A percentile compares a stretch with the other conserved stretches of the same genome.
Evolutionary conservation across 2,329 filamentous ascomycete species (phyloP).

Genomic region (Pezicula carpinea): DNA sequence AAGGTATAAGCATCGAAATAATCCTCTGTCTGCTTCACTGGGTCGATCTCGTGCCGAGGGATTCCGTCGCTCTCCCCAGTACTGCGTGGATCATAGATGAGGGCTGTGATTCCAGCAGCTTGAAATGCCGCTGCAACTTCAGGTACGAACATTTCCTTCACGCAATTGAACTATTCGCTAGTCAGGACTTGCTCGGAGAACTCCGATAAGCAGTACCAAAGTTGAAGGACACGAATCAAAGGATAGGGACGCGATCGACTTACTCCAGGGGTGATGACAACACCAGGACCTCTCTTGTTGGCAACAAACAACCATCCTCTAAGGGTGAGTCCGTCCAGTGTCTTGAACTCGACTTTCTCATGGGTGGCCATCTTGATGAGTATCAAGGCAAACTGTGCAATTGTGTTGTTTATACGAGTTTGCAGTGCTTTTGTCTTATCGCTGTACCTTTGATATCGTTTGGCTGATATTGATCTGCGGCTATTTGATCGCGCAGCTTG

Average conservation of each 20-base stretch:
- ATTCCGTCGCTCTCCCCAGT: slow-evolving; percentile 27
- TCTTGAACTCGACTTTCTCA: slow-evolving; percentile 33
- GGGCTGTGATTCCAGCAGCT: slow-evolving; percentile 27
- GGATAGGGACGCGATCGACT: not conserved
- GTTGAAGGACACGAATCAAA: not conserved
- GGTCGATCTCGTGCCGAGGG: slow-evolving; percentile 28
- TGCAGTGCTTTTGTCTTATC: not conserved
- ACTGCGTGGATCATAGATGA: slow-evolving; percentile 30
- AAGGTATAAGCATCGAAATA: slow-evolving; percentile 33
- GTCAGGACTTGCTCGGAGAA: not conserved
- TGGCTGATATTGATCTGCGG: no score
- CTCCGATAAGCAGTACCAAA: not conserved
- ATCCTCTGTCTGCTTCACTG: slow-evolving; percentile 27
- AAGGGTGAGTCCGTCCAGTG: slow-evolving; percentile 33
- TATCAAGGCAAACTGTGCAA: not conserved
- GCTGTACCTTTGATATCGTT: no score
- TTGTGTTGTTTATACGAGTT: not conserved
- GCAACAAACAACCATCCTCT: slow-evolving; percentile 32
- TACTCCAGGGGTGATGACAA: slow-evolving; percentile 14
- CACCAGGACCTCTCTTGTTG: slow-evolving; percentile 7
- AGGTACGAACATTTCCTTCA: slow-evolving; percentile 8
- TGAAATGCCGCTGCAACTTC: slow-evolving; percentile 12
- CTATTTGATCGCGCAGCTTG: no score
- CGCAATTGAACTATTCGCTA: slow-evolving; percentile 8
- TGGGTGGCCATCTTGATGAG: not conserved